Evolutionary conservation across 371 early-diverging fungal species (phyloP), one percentile per base, ranked within the genome.

Genomic region (Saksenaea oblongispora): DNA sequence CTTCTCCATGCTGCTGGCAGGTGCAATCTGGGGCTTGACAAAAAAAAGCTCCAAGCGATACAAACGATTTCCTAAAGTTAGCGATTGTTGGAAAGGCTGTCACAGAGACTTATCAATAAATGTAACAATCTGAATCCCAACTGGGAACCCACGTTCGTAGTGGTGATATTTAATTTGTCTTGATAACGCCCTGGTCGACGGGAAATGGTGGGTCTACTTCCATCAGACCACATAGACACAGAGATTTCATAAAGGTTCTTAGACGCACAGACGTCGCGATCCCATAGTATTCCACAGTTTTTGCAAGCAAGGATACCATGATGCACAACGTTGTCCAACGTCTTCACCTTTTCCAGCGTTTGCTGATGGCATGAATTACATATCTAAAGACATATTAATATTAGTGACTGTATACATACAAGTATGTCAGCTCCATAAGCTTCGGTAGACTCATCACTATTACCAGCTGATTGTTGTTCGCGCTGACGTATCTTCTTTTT

Each of bases 251-350:
- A 27, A 27, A 54, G n/a, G 31, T 54, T 54, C 27, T 27, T 54
- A 14, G 26, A 13, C 14, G 55, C 55, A 27, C 27, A 22, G 27
- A 54, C 31, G 27, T 54, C 55, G 31, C 31, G 55, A 14, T 54
- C 14, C 55, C 55, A 54, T 54, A 54, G 27, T 27, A 27, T 54
- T 4, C 55, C 28, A 54, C 55, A 54, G 27, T 13, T 24, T 54
- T 54, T n/a, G 15, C 55, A 54, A 3, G 17, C 28, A 28, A 54
- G 55, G n/a, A n/a, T n/a, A n/a, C n/a, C n/a, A n/a, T n/a, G 39
- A 11, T 39, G 39, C 11, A 11, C 39, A 11, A 39, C 39, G 10
- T 39, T 11, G 11, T 39, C 39, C n/a, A 11, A 3, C 3, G 39
- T 39, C 39, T 39, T 39, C 39, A n/a, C 39, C 11, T 39, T 39